Conservation (phyloP, 1,139 yeast species). For the Nadsonia starkeyi-henricii region DNA sequence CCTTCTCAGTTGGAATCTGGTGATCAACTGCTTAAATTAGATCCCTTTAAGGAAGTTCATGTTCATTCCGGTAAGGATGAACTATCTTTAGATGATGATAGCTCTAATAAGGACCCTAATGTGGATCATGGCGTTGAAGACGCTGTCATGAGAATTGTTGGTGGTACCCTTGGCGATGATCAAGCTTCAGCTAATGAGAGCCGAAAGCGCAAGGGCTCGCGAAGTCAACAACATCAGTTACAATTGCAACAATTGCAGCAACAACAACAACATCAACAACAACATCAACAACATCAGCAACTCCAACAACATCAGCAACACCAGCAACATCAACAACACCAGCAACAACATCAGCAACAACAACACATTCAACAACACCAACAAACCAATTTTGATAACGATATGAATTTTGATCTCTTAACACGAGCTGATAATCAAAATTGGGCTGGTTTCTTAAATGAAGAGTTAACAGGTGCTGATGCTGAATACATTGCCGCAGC, state of each 20-base stretch:
- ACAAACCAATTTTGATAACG: neutral
- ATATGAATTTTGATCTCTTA: neutral
- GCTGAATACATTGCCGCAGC: conserved; percentile 8
- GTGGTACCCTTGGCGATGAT: neutral
- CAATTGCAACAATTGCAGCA: neutral
- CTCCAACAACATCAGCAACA: neutral
- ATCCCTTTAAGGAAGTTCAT: neutral
- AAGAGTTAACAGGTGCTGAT: neutral
- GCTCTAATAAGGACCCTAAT: neutral
- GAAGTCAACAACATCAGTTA: neutral
- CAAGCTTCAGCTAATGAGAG: neutral
- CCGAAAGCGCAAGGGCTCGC: neutral
- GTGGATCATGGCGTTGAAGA: neutral
- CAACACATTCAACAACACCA: neutral
- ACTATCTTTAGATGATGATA: neutral
- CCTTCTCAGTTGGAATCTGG: neutral
- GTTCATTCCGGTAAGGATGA: neutral
- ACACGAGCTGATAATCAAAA: neutral
- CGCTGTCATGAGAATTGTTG: neutral
- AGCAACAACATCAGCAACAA: too few relatives aligned
- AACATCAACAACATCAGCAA: too few relatives aligned
- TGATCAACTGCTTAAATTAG: neutral
- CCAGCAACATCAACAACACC: neutral
- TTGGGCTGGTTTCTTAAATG: neutral
- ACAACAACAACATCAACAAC: neutral